Evolutionary conservation across 345 rosid genomes (phyloP).

Genomic region (Eucalyptus tenuipes): DNA sequence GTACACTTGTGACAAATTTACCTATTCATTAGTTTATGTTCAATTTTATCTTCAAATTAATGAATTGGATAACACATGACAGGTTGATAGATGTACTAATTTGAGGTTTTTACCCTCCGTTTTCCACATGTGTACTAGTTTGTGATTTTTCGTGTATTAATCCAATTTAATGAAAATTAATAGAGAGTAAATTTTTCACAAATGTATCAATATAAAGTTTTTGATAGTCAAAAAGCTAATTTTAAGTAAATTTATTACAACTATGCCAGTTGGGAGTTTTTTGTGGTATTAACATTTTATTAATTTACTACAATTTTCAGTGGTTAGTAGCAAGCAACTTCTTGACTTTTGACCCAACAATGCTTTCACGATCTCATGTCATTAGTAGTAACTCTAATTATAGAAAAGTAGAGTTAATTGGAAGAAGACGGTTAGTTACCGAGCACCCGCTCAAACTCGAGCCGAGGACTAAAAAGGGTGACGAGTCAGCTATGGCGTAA

Average conservation of each 20-base stretch:
- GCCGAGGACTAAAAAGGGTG: background rate
- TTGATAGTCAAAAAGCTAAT: fast-evolving
- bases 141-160: too few species aligned
- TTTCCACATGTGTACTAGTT: too few species aligned
- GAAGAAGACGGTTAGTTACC: background rate
- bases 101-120: fast-evolving
- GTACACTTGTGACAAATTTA: fast-evolving
- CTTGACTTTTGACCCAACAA: background rate
- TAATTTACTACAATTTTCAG: background rate
- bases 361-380: background rate
- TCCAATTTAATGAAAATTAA: fast-evolving
- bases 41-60: fast-evolving
- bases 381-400: background rate
- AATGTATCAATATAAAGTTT: fast-evolving
- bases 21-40: fast-evolving
- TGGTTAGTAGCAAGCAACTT: background rate
- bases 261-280: fast-evolving
- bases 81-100: fast-evolving
- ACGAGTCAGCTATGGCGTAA: background rate
- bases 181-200: fast-evolving
- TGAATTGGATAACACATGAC: fast-evolving
- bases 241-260: too few species aligned
- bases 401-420: background rate
- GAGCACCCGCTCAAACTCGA: background rate
- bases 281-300: fast-evolving